Percentiles rank a stretch among this genome's conserved stretches.
Conservation (phyloP, 1,284 basidiomycete species). For the Cutaneotrichosporon mucoides region DNA sequence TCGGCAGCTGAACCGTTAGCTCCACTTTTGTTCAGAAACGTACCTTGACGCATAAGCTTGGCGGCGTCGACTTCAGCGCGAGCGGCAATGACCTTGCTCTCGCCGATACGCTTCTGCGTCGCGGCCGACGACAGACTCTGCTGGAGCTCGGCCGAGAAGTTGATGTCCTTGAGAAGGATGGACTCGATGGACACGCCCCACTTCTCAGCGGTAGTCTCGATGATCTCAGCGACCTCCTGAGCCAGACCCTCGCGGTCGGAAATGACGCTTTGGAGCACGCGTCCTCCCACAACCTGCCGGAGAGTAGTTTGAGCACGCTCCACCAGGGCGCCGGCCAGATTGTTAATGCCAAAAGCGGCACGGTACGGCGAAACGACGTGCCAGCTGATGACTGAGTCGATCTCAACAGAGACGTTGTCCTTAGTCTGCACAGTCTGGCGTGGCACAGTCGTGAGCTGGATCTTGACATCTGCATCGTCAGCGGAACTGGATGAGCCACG, state of each 20-base stretch:
- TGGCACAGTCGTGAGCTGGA: constrained; percentile 82
- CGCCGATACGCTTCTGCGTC: constrained; percentile 85
- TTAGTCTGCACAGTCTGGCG: constrained; percentile 65
- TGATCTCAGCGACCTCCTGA: constrained; percentile 88
- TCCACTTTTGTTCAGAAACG: neutral
- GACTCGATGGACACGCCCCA: constrained; percentile 96
- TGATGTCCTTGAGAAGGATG: constrained; percentile 70
- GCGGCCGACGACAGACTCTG: constrained; percentile 88
- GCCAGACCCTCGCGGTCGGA: constrained; percentile 92
- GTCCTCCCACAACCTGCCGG: constrained; percentile 88
- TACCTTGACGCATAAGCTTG: constrained; percentile 74
- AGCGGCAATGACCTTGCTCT: constrained; percentile 89
- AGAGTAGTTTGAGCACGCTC: constrained; percentile 95
- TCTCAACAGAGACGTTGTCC: constrained; percentile 63
- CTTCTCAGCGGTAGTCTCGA: constrained; percentile 59
- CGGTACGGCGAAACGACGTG: constrained; percentile 71
- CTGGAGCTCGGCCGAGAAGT: constrained; percentile 87
- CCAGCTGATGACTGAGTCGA: constrained; percentile 77
- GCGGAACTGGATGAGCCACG: too few relatives aligned
- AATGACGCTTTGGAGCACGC: constrained; percentile 57
- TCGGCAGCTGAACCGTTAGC: constrained; percentile 33
- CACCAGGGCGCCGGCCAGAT: constrained; percentile 78
- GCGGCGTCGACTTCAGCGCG: constrained; percentile 95
- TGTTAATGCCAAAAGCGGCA: constrained; percentile 85
- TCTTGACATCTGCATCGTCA: constrained; percentile 68